A percentile compares a stretch with the other conserved stretches of the same genome.
These are phyloP conservation scores for Histomonas meleagridis DNA, from an alignment of 208 protist genomes.

Conservation along the genomic window DNA sequence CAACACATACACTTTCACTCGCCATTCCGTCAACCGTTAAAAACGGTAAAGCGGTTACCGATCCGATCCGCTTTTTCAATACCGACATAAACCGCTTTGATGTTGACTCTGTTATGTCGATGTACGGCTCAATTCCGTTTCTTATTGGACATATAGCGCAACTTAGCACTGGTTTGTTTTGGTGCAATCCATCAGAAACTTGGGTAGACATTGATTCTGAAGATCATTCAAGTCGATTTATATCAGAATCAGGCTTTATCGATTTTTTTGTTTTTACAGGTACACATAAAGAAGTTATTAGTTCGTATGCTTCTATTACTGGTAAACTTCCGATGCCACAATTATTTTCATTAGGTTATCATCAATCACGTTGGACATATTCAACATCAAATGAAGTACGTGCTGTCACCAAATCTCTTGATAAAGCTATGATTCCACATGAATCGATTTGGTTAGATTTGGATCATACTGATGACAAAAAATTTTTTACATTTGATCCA, in stretches of 20 bases:
- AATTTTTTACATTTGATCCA: conserved; percentile 56
- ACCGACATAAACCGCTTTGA: conserved; percentile 22
- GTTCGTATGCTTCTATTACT: conserved; percentile 74
- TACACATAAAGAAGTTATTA: conserved; percentile 66
- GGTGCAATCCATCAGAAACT: conserved; percentile 29
- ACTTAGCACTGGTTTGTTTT: conserved; percentile 31
- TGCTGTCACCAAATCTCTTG: conserved; percentile 40
- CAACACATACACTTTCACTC: background rate
- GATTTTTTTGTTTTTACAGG: conserved; percentile 88
- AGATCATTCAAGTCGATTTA: background rate
- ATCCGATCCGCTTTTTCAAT: conserved; percentile 26
- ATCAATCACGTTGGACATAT: conserved; percentile 93
- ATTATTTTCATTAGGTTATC: conserved; percentile 83
- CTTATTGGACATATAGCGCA: conserved; percentile 63
- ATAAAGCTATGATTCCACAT: conserved; percentile 43
- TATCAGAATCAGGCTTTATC: conserved; percentile 71
- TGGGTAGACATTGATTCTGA: background rate
- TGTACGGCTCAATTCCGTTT: conserved; percentile 89
- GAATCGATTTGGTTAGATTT: conserved; percentile 97
- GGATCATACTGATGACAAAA: conserved; percentile 91
- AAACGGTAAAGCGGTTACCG: background rate
- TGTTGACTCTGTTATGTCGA: conserved; percentile 10
- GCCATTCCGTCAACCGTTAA: no score
- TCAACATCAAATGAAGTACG: conserved; percentile 71
- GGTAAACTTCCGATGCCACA: conserved; percentile 75